Base-by-base conservation (phyloP, 148 eudicot species). In the Heliosperma pusillum region DNA sequence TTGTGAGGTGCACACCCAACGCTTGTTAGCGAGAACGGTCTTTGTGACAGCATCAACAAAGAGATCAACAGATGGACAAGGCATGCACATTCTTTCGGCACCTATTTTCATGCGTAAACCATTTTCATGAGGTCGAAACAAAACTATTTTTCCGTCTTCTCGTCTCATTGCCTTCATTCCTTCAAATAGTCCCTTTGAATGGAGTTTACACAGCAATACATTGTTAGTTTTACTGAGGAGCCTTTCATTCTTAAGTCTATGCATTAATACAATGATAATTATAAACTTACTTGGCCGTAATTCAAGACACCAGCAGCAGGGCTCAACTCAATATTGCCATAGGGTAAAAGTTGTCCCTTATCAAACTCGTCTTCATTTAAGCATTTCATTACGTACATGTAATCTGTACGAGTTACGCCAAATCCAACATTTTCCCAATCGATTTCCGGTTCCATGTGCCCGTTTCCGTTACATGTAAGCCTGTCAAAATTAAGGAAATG, bases 61-160 rank as follows among this genome's bases (percentile, higher is more conserved):
- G 24, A 76, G 88, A 30, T 85, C 84, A 33, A 83, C 72, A 7
- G 88, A 78, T 61, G 88, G 88, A 11, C 77, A 78, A 2, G 84
- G 88, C 88, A 85, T 85, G 70, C 86, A 85, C 84, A 85, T 65
- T 60, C 86, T 80, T 25, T 85, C 80, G 19, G 88, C 88, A 6
- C 86, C 88, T 15, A 59, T 22, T 42, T 75, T 60, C 86, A 85
- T 80, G 21, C 88, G 78, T 19, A 76, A 13, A 2, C 86, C 88
- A 73, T 85, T 85, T 66, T 83, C 75, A 11, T 80, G 78, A 6
- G 86, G 84, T 0, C 88, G 75, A 42, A 85, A 85, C 30, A 85
- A 33, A 10, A 76, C 71, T 10, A 85, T 22, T 13, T 71, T 53
- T 16, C 84, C 86, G 27, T 80, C 77, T 26, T 83, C 76, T 74